Conservation (phyloP, 176 grass and related monocot species). For the Ampelocalamus luodianensis region DNA sequence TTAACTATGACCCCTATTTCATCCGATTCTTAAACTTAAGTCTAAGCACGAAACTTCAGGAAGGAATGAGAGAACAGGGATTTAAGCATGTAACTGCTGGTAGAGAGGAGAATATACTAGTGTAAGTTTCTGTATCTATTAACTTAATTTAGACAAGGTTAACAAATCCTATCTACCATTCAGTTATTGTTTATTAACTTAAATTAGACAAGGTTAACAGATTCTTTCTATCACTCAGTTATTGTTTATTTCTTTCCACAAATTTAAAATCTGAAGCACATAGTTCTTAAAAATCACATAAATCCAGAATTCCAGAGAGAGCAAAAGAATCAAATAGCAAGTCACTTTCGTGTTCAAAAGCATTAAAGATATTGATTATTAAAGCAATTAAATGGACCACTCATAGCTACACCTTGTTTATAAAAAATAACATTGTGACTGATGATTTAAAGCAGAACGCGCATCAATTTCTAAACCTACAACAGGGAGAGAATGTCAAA, state of each 20-base stretch:
- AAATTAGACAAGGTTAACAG: not conserved
- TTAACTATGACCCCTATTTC: constrained; percentile 11
- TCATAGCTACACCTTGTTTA: not conserved
- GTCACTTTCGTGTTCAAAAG: not conserved
- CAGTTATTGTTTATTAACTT: not conserved
- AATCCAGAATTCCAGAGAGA: constrained; percentile 23
- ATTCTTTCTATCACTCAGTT: not conserved
- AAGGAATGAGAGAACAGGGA: not conserved
- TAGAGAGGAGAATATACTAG: not conserved
- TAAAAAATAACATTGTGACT: constrained; percentile 1
- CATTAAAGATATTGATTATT: not conserved
- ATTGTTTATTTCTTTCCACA: not conserved
- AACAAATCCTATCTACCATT: not conserved
- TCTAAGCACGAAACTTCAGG: not conserved
- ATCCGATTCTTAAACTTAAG: not conserved
- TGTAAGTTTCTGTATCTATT: not conserved
- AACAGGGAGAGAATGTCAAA: not conserved
- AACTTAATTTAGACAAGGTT: not conserved
- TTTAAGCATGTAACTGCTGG: not conserved
- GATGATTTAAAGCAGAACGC: not conserved
- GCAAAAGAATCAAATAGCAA: constrained; percentile 15
- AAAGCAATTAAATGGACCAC: constrained; percentile 16
- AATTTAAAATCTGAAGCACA: constrained; percentile 16
- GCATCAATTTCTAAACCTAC: constrained; percentile 6
- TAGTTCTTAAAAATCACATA: not conserved